Percentiles rank a stretch among this genome's conserved stretches.
Conservation (phyloP, 2,329 filamentous ascomycete species). For the Fusarium sp. region DNA sequence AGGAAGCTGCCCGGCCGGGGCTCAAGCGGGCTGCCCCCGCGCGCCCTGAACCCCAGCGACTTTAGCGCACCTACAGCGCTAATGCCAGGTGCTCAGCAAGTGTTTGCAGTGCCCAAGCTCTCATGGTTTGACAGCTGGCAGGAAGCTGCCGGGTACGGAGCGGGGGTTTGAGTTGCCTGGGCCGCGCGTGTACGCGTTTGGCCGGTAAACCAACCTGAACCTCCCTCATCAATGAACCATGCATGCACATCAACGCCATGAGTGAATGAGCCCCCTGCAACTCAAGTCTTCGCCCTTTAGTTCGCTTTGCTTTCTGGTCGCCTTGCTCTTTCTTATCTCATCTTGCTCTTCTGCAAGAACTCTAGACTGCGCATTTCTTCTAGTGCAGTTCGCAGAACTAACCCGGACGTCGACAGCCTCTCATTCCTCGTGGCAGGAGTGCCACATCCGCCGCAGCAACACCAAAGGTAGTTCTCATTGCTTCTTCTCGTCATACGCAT, state of each 20-base stretch:
- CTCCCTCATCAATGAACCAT: background rate
- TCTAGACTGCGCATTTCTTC: background rate
- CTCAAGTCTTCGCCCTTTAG: background rate
- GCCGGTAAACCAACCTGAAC: background rate
- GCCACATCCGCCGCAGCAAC: background rate
- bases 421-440: background rate
- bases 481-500: background rate
- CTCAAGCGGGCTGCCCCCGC: background rate
- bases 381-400: background rate
- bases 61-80: constrained; percentile 13
- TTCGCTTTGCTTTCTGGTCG: background rate
- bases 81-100: background rate
- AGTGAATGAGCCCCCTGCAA: constrained; percentile 14
- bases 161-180: constrained; percentile 12
- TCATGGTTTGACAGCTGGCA: background rate
- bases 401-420: background rate
- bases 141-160: background rate
- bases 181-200: constrained; percentile 33
- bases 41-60: constrained; percentile 6
- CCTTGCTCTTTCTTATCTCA: background rate
- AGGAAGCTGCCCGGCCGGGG: background rate
- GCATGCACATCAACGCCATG: background rate
- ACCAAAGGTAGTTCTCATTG: background rate
- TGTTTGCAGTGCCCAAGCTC: constrained; percentile 7
- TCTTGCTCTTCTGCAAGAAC: background rate